Percentiles rank a stretch among this genome's conserved stretches.
These are phyloP conservation scores for Podila clonocystis DNA, from an alignment of 192 early-diverging fungal genomes.

Conservation along the genomic window DNA sequence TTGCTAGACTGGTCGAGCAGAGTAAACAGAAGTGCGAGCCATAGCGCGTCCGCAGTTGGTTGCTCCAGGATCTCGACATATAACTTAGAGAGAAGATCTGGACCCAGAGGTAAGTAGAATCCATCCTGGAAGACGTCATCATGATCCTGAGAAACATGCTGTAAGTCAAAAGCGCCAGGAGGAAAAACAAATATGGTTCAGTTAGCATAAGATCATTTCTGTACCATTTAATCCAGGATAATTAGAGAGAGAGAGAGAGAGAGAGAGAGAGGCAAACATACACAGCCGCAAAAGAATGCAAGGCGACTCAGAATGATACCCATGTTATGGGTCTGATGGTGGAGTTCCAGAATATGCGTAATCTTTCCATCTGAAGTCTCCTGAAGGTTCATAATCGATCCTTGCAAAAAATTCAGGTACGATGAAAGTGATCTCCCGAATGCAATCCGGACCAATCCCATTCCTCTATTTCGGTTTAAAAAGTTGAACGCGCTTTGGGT, in stretches of 20 bases:
- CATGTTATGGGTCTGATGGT: slow-evolving; percentile 33
- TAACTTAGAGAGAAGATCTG: slow-evolving; percentile 47
- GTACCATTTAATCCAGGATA: no score
- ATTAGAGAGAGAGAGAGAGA: no score
- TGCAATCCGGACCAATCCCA: slow-evolving; percentile 46
- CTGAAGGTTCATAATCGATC: slow-evolving; percentile 33
- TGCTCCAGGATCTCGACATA: slow-evolving; percentile 33
- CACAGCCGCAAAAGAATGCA: slow-evolving; percentile 35
- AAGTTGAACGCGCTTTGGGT: neutral
- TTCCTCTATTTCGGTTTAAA: slow-evolving; percentile 15
- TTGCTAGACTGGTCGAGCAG: slow-evolving; percentile 49
- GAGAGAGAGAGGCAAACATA: neutral
- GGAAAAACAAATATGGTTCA: neutral
- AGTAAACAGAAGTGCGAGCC: slow-evolving; percentile 27
- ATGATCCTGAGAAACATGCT: slow-evolving; percentile 18
- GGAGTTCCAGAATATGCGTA: slow-evolving; percentile 26
- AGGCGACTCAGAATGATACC: slow-evolving; percentile 34
- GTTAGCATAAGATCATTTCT: neutral
- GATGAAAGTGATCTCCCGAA: slow-evolving; percentile 52
- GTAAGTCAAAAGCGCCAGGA: no score
- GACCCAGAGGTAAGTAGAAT: slow-evolving; percentile 49
- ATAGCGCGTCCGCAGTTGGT: slow-evolving; percentile 23
- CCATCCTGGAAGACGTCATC: neutral
- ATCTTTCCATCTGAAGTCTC: slow-evolving; percentile 3
- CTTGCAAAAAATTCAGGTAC: slow-evolving; percentile 39